Base-by-base conservation (phyloP, 176 grass and related monocot genomes). In the Hordeum marinum region DNA sequence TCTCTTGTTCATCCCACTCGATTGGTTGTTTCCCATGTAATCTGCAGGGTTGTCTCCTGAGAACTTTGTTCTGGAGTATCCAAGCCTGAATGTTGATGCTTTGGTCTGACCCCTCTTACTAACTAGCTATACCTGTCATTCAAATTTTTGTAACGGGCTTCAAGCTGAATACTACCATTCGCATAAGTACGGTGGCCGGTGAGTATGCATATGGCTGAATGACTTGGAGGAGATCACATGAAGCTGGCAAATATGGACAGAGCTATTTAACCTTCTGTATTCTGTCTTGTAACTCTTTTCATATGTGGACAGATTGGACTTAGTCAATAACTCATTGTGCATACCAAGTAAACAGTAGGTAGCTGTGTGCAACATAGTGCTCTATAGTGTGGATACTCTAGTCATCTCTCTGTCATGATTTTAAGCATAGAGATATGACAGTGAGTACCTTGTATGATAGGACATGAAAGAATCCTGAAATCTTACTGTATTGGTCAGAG, bases 11-110 rank as follows among this genome's bases (percentile, higher is more conserved):
- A 71, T 72, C 55, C 41, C 5, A 23, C 34, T 79, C 31, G 31
- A 62, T 71, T 39, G 15, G 6, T 81, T 81, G 29, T 81, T 52
- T n/a, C 63, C 9, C 55, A 78, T 24, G 1, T 63, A 40, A 74
- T 54, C 4, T 75, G 58, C 43, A 59, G 34, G 18, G 8, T 36
- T 73, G 26, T 75, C 58, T 25, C 18, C 68, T 6, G 35, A 74
- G 59, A 61, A 75, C 50, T 55, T 43, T 61, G 8, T 37, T 87
- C 17, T 82, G 66, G 5, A 87, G 43, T 87, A 82, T 82, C 81
- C 25, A 84, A 72, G 42, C 25, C 70, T 34, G 67, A 79, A 89
- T 84, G 20, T 23, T 23, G 54, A 79, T 35, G 3, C 20, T n/a
- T 57, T 80, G 42, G 18, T 65, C 65, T 66, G 42, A 40, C 32